A percentile compares a stretch with the other conserved stretches of the same genome.
Conservation (phyloP, 192 early-diverging fungal species). For the Coemansia furcata region DNA sequence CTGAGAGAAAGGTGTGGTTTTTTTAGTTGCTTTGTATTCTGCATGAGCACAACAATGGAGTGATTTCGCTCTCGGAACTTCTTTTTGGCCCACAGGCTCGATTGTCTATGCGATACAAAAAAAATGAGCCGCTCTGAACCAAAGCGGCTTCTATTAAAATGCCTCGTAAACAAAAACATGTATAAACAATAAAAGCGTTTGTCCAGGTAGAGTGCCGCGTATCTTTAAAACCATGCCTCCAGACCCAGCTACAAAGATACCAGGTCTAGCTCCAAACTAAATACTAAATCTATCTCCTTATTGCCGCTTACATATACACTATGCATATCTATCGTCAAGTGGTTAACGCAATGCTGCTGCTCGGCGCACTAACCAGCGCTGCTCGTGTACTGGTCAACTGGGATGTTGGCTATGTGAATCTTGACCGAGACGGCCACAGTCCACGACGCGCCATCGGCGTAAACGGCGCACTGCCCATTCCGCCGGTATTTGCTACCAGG, state of each 20-base stretch:
- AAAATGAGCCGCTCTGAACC: background rate
- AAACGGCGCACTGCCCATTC: constrained; percentile 61
- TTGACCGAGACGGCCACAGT: constrained; percentile 61
- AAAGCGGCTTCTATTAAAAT: background rate
- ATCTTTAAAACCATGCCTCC: background rate
- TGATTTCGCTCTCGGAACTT: background rate
- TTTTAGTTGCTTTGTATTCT: background rate
- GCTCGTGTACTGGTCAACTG: constrained; percentile 48
- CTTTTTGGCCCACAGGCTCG: background rate
- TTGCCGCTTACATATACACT: background rate
- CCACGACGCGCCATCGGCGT: constrained; percentile 62
- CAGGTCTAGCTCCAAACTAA: background rate
- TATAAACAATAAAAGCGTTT: background rate
- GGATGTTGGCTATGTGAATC: constrained; percentile 62
- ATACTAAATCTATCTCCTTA: background rate
- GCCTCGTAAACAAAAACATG: constrained; percentile 6
- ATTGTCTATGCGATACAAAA: background rate
- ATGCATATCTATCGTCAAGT: background rate
- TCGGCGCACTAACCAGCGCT: background rate
- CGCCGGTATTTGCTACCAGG: constrained; percentile 6
- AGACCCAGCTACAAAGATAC: background rate
- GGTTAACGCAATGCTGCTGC: background rate
- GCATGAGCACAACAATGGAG: background rate
- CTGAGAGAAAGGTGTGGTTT: background rate
- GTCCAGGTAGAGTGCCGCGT: background rate